These are phyloP conservation scores for Boletales sp. DNA, from an alignment of 768 basidiomycete genomes.

Conservation along the genomic window DNA sequence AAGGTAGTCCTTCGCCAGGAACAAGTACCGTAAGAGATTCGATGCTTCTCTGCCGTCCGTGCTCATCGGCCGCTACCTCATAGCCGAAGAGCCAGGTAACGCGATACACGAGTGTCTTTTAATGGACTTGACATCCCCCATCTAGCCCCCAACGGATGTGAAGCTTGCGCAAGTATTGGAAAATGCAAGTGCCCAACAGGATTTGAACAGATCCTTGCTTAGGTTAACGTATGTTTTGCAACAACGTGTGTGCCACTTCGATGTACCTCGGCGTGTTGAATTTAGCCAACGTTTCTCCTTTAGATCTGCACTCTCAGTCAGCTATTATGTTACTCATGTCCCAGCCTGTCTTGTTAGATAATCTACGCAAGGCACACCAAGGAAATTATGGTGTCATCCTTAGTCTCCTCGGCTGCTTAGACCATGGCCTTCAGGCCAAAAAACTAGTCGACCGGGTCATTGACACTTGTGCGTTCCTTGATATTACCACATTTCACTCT, in stretches of 20 bases:
- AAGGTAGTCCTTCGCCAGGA: constrained; percentile 33
- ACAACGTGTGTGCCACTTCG: constrained; percentile 46
- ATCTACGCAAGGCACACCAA: constrained; percentile 83
- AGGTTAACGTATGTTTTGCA: constrained; percentile 81
- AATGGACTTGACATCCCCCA: constrained; percentile 2
- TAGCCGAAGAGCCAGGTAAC: constrained; percentile 30
- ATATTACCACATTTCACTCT: neutral
- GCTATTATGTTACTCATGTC: constrained; percentile 83
- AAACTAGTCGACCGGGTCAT: constrained; percentile 86
- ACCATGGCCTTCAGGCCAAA: constrained; percentile 83
- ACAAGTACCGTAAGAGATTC: constrained; percentile 45
- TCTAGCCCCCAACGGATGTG: constrained; percentile 46
- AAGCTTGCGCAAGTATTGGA: constrained; percentile 64
- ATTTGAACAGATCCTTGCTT: constrained; percentile 69
- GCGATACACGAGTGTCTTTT: neutral
- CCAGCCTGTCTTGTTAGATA: constrained; percentile 78
- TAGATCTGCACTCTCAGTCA: constrained; percentile 72
- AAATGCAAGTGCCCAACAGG: constrained; percentile 76
- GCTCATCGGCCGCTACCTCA: constrained; percentile 4
- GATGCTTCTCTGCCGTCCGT: neutral
- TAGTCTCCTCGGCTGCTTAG: constrained; percentile 89
- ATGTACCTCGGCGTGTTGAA: neutral
- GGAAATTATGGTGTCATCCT: constrained; percentile 92
- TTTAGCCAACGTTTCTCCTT: neutral
- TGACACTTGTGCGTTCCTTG: constrained; percentile 52